phyloP scores from a whole-genome alignment of 768 basidiomycete species.

The Mycena pura region DNA sequence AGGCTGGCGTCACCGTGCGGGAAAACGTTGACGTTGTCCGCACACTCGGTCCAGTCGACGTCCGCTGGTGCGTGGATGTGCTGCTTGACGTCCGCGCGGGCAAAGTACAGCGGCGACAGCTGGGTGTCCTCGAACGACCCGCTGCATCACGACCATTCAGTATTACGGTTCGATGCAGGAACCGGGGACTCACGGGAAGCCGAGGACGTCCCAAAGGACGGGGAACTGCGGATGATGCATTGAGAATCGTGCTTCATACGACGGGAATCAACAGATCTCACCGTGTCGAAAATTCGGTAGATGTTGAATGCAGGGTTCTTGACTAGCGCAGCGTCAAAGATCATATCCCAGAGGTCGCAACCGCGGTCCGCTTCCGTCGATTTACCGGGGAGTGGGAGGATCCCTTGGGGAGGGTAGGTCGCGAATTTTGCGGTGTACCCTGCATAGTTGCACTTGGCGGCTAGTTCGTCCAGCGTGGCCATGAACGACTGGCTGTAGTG shows the following conservation, averaged over 20 bases:
- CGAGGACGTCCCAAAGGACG: constrained; percentile 79
- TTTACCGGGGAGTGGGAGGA: constrained; percentile 71
- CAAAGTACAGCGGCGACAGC: constrained; percentile 69
- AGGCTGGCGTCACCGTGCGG: constrained; percentile 64
- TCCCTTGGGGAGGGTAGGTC: constrained; percentile 71
- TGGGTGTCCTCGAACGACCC: constrained; percentile 64
- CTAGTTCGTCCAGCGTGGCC: constrained; percentile 58
- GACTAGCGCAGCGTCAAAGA: constrained; percentile 64
- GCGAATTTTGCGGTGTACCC: constrained; percentile 67
- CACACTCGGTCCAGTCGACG: constrained; percentile 70
- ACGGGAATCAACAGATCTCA: too few relatives aligned
- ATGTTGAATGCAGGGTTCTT: constrained; percentile 79
- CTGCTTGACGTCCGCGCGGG: constrained; percentile 68
- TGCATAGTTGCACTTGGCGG: constrained; percentile 65
- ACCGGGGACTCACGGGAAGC: constrained; percentile 65
- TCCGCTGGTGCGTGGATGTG: constrained; percentile 74
- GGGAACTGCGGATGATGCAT: too few relatives aligned
- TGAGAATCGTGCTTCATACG: too few relatives aligned
- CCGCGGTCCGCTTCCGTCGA: constrained; percentile 51
- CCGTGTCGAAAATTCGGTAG: constrained; percentile 81
- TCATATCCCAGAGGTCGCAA: constrained; percentile 73
- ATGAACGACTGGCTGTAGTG: constrained; percentile 73
- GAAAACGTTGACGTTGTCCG: constrained; percentile 65
- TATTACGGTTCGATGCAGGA: not conserved
- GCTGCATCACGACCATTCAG: constrained; percentile 35